Evolutionary conservation across 257 asterid species (phyloP), one percentile per base, ranked within the genome.

Genomic region (Pogostemon cablin): DNA sequence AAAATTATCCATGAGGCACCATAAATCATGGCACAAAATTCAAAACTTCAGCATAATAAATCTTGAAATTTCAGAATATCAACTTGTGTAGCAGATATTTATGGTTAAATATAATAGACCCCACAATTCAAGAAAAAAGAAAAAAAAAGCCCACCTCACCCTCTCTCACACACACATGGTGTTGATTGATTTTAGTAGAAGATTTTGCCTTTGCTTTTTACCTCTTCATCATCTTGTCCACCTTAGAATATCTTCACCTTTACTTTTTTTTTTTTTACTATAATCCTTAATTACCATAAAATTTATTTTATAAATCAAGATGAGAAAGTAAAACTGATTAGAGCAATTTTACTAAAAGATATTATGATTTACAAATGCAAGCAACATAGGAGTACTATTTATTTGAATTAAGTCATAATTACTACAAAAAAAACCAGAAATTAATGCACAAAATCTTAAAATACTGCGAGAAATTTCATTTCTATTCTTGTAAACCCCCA

Each of bases 401-500:
- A 43, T 67, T 72, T 20, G 12, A 67, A 77, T 60, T 44, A 72
- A 50, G 47, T 66, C 55, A 35, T 48, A 8, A 25, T 72, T 41
- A 71, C 54, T 25, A 17, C 12, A 4, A 15, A 41, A 15, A 25
- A 11, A 56, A 44, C 20, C 65, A 65, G 44, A 37, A 32, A 32
- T 35, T 58, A 62, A 73, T 68, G 40, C 12, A 58, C 48, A 61
- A 74, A 60, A 44, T 37, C 4, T 65, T 35, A 39, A 60, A 38
- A 69, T 3, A 68, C 65, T 40, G 37, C 73, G 79, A 77, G 78
- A 79, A 80, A 81, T 78, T 80, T 76, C 32, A 75, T 83, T 80
- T 78, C 78, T 83, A 82, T 72, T 72, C 69, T 63, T 70, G 77
- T 83, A 82, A 84, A 80, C 86, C 92, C 91, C 92, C 88, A 85